phyloP scores from a whole-genome alignment of 805 yeast genomes.

The Cyberlindnera euphorbiiphila region DNA sequence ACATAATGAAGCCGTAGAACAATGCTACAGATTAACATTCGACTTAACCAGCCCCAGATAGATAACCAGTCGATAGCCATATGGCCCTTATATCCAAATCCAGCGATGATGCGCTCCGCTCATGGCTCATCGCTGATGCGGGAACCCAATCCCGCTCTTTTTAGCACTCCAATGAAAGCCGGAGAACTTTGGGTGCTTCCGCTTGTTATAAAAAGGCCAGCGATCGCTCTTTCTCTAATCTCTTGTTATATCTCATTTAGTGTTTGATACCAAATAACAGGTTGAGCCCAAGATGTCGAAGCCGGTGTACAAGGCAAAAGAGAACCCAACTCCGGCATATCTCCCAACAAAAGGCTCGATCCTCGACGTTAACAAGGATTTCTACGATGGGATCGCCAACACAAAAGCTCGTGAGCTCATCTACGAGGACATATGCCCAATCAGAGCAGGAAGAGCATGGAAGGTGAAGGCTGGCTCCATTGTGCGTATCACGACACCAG shows the following conservation, averaged over 20 bases:
- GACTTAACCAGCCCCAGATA: too few relatives aligned
- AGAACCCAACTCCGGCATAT: constrained; percentile 50
- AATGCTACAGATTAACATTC: too few relatives aligned
- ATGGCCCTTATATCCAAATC: too few relatives aligned
- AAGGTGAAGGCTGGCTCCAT: constrained; percentile 58
- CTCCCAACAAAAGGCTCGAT: constrained; percentile 52
- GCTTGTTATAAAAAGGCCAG: too few relatives aligned
- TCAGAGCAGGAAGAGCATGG: constrained; percentile 59
- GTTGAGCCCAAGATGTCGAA: too few relatives aligned
- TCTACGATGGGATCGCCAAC: constrained; percentile 43
- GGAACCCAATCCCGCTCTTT: constrained; percentile 14
- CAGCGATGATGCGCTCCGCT: too few relatives aligned
- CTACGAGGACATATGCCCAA: constrained; percentile 42
- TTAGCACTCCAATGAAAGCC: too few relatives aligned
- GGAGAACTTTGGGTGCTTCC: too few relatives aligned
- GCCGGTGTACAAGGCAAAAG: constrained; percentile 24
- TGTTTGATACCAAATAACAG: background rate
- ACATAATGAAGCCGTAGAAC: too few relatives aligned
- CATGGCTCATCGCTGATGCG: too few relatives aligned
- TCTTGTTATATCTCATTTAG: background rate
- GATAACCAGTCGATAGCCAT: too few relatives aligned
- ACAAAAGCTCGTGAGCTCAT: constrained; percentile 39
- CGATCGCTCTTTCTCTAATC: too few relatives aligned
- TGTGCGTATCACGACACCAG: constrained; percentile 57
- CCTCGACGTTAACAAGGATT: constrained; percentile 44